Evolutionary conservation across 1,284 basidiomycete species (phyloP).

Genomic region (Leccinum pseudoinsigne): DNA sequence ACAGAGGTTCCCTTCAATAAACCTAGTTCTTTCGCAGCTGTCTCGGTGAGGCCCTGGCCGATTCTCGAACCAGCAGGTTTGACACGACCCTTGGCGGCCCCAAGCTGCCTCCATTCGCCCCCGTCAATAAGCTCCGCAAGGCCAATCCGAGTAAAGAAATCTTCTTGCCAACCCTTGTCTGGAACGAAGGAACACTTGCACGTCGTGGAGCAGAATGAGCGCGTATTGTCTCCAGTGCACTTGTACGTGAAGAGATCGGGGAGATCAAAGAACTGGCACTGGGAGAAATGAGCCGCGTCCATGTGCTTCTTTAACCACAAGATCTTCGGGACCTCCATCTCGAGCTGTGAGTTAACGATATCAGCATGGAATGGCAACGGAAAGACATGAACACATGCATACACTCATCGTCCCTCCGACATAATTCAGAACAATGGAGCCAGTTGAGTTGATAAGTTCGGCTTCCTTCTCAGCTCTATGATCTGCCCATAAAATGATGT

Average conservation of each 20-base stretch:
- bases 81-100: constrained; percentile 65
- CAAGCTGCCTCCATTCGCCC: constrained; percentile 75
- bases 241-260: constrained; percentile 97
- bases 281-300: constrained; percentile 70
- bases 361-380: constrained; percentile 8
- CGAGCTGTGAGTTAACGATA: constrained; percentile 55
- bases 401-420: constrained; percentile 98
- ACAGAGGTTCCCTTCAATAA: constrained; percentile 89
- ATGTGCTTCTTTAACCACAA: constrained; percentile 96
- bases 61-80: constrained; percentile 93
- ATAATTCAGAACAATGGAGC: constrained; percentile 87
- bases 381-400: constrained; percentile 34
- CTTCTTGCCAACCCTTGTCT: constrained; percentile 82
- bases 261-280: constrained; percentile 94
- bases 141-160: constrained; percentile 86
- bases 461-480: constrained; percentile 95
- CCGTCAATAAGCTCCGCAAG: constrained; percentile 66
- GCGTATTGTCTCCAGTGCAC: constrained; percentile 77
- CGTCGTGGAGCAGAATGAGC: constrained; percentile 91
- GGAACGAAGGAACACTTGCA: constrained; percentile 99
- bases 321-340: constrained; percentile 97
- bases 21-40: constrained; percentile 85
- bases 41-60: constrained; percentile 77
- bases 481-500: constrained; percentile 93
- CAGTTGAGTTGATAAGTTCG: constrained; percentile 84